Base-by-base conservation (phyloP, 345 rosid species). In the Lepidium aucheri region DNA sequence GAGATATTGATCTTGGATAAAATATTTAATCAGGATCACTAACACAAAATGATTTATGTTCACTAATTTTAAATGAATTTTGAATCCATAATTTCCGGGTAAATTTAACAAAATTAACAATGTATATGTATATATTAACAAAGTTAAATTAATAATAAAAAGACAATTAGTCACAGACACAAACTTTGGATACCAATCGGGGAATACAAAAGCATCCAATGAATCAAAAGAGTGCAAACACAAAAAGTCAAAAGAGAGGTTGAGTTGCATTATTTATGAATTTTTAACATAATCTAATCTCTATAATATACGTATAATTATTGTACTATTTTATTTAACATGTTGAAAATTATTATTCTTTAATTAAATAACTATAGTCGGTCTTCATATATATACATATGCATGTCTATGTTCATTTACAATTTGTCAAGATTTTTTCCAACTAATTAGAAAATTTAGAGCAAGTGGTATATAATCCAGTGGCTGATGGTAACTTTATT, bases 241-340 rank as follows among this genome's bases (percentile, higher is more conserved):
- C 79, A 78, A 61, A 56, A 54, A 45, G 79, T 79, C 86, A 80
- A 80, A 82, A 74, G 74, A 77, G 50, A 60, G 69, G 84, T 78
- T 82, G 76, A 58, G 69, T 70, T 54, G 60, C 74, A 65, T 78
- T 67, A 44, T 76, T 60, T 63, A 53, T 60, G 41, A 45, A 6
- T 30, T 61, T 54, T 62, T 55, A 74, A 63, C 51, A 34, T 75
- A 49, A 56, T 55, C 55, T 62, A 60, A 39, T 62, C 66, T 55
- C 70, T 47, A 33, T 67, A 68, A 33, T 60, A 47, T 61, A 60
- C 50, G 55, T 53, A 39, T 68, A 61, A 46, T 68, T 45, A 53
- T 68, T 68, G 74, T 68, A 68, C 74, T 62, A 56, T 40, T 56
- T 56, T 1, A 40, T 53, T 22, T 43, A 30, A 61, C 45, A 61